Percentiles rank a stretch among this genome's conserved stretches.
Evolutionary conservation across 1,284 basidiomycete genomes (phyloP).

Genomic region (Pseudozyma thailandica): DNA sequence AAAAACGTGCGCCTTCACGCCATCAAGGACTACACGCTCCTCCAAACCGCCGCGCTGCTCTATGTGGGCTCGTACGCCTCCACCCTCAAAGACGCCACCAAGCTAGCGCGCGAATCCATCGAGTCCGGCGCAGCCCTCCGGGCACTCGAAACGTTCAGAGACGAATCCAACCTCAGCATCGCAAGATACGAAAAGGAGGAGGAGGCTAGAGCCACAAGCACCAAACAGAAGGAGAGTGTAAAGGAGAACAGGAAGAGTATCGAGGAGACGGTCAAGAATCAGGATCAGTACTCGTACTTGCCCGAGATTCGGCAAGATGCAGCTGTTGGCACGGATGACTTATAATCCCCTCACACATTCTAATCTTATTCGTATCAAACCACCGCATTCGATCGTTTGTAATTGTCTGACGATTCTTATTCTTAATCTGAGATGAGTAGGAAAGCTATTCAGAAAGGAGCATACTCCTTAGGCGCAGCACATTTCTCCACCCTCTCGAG

Average conservation of each 20-base stretch:
- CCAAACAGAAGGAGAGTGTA: constrained; percentile 14
- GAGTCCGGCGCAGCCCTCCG: constrained; percentile 42
- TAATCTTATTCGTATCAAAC: too few relatives aligned
- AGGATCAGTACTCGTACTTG: constrained; percentile 53
- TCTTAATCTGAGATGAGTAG: background rate
- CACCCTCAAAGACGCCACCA: constrained; percentile 16
- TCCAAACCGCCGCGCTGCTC: constrained; percentile 63
- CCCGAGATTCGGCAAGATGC: constrained; percentile 51
- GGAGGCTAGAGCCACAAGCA: constrained; percentile 3
- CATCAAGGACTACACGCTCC: constrained; percentile 60
- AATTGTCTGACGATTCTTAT: background rate
- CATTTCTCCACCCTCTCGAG: constrained; percentile 30
- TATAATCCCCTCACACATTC: background rate
- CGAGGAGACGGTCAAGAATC: constrained; percentile 29
- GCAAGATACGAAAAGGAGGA: constrained; percentile 20
- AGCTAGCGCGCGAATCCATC: constrained; percentile 40
- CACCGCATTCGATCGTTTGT: too few relatives aligned
- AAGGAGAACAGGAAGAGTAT: constrained; percentile 36
- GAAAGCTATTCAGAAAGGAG: constrained; percentile 25
- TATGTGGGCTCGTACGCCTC: constrained; percentile 56
- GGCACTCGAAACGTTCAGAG: constrained; percentile 47
- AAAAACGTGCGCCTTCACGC: constrained; percentile 50
- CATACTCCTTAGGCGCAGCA: constrained; percentile 27
- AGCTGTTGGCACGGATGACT: constrained; percentile 50
- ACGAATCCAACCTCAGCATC: constrained; percentile 37